Evolutionary conservation across 2,329 filamentous ascomycete genomes (phyloP).

Genomic region (Juglanconis sp.): DNA sequence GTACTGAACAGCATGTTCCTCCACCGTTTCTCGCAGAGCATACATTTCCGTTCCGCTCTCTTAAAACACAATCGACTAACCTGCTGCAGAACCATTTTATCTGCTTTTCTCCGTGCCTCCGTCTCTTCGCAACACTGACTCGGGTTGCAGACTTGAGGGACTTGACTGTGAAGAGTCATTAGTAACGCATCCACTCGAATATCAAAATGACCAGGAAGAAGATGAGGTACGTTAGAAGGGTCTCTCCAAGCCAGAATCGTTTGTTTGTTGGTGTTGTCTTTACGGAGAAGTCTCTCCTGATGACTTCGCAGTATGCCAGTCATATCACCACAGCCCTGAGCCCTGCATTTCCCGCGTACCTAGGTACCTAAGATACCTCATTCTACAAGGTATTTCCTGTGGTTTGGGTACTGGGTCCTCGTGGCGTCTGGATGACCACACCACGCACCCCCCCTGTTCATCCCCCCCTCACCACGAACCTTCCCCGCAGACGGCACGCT

Average conservation of each 20-base stretch:
- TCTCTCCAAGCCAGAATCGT: neutral
- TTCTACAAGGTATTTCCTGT: neutral
- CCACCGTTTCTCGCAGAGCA: neutral
- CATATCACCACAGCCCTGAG: neutral
- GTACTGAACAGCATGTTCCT: neutral
- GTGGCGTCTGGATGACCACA: neutral
- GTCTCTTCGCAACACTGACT: neutral
- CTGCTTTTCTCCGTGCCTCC: neutral
- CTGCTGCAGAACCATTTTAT: neutral
- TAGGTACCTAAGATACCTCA: too few species aligned
- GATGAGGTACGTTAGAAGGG: conserved; percentile 8
- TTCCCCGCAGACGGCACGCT: neutral
- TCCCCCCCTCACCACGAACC: neutral
- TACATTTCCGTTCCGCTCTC: neutral
- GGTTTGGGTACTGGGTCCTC: neutral
- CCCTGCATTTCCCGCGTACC: neutral
- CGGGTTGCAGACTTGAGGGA: neutral
- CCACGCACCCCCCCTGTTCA: neutral
- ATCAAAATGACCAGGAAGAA: conserved; percentile 2
- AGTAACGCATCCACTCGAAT: neutral
- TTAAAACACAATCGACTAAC: neutral
- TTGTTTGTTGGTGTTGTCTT: neutral
- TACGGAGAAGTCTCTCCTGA: neutral
- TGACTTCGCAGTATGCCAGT: neutral
- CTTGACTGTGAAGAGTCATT: neutral